Evolutionary conservation across 2,329 filamentous ascomycete species (phyloP).

Genomic region (Fusarium cyanostomum): DNA sequence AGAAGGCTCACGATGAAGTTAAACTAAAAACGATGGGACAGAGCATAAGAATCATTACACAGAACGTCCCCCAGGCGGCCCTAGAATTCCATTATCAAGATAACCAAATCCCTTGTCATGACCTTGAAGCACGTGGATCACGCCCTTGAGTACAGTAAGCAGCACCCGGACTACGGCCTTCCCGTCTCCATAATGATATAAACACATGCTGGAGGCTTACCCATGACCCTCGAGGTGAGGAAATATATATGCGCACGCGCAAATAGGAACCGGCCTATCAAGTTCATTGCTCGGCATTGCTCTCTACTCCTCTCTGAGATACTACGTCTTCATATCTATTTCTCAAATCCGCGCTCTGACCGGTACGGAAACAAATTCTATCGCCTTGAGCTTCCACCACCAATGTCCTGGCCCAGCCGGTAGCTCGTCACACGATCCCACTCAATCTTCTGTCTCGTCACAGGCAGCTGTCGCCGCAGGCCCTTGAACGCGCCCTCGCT

Average conservation of each 20-base stretch:
- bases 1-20: too few species aligned
- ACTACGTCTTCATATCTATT: constrained; percentile 17
- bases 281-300: constrained; percentile 7
- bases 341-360: constrained; percentile 12
- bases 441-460: constrained; percentile 98
- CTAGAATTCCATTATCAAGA: constrained; percentile 14
- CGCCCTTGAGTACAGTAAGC: background rate
- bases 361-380: constrained; percentile 31
- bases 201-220: background rate
- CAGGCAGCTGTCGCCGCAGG: constrained; percentile 88
- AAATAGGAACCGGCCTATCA: background rate
- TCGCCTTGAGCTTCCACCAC: constrained; percentile 66
- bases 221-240: background rate
- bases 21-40: too few species aligned
- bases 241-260: too few species aligned
- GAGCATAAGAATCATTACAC: too few species aligned
- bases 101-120: constrained; percentile 6
- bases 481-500: constrained; percentile 97
- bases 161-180: background rate
- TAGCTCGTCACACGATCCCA: constrained; percentile 99
- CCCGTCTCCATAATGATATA: background rate
- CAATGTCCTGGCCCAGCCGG: constrained; percentile 82
- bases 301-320: constrained; percentile 11
- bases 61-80: background rate
- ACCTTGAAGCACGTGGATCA: background rate